Percentiles rank a stretch among this genome's conserved stretches.
These are phyloP conservation scores for Boletus coccyginus DNA, from an alignment of 768 basidiomycete species.

Conservation along the genomic window DNA sequence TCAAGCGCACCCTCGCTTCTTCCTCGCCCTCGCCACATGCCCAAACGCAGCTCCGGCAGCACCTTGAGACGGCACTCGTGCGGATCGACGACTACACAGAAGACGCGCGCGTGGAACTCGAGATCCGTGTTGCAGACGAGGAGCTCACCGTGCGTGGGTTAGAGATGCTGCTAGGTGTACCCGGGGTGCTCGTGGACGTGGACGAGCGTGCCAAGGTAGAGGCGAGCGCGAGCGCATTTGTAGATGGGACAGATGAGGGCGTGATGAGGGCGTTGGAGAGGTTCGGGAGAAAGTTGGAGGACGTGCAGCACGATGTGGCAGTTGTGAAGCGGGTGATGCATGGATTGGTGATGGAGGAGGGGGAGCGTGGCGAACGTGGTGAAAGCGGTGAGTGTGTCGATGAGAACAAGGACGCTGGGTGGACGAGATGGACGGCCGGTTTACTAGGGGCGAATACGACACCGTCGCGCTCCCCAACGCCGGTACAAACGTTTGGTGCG, in stretches of 20 bases:
- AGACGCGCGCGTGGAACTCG: slow-evolving; percentile 78
- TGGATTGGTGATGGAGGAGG: slow-evolving; percentile 29
- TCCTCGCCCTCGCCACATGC: background rate
- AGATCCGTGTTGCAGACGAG: slow-evolving; percentile 76
- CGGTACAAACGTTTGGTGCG: slow-evolving; percentile 62
- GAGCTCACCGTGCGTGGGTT: slow-evolving; percentile 62
- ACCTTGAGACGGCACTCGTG: slow-evolving; percentile 52
- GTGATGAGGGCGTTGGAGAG: slow-evolving; percentile 39
- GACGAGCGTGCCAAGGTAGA: slow-evolving; percentile 39
- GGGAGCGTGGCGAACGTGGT: background rate
- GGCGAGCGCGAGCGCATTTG: slow-evolving; percentile 45
- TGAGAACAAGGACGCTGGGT: background rate
- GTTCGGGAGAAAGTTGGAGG: slow-evolving; percentile 61
- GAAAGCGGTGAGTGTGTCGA: background rate
- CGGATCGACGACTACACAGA: slow-evolving; percentile 74
- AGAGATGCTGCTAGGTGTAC: slow-evolving; percentile 61
- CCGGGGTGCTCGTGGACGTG: slow-evolving; percentile 39
- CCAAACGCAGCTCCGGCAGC: slow-evolving; percentile 2
- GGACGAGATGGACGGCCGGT: slow-evolving; percentile 58
- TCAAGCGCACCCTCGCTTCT: slow-evolving; percentile 36
- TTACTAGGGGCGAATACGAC: slow-evolving; percentile 41
- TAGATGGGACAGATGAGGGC: slow-evolving; percentile 15
- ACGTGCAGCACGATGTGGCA: slow-evolving; percentile 76
- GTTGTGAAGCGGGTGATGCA: slow-evolving; percentile 59
- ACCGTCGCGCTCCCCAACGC: slow-evolving; percentile 37